Conservation (phyloP, 2,329 filamentous ascomycete genomes). For the Elsinoe ampelina region DNA sequence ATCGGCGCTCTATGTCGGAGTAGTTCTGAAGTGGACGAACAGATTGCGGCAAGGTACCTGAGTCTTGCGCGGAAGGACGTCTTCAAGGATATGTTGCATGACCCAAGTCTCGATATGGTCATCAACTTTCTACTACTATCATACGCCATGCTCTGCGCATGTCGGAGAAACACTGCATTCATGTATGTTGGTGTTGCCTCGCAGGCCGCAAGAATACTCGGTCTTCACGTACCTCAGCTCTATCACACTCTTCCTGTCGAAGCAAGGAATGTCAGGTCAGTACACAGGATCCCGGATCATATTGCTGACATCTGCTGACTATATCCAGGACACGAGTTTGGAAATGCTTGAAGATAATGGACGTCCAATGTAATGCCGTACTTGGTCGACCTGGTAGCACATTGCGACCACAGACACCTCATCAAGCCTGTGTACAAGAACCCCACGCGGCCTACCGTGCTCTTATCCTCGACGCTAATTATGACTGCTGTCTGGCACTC, state of each 20-base stretch:
- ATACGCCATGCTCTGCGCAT: conserved; percentile 51
- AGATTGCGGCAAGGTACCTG: conserved; percentile 35
- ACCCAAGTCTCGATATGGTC: conserved; percentile 46
- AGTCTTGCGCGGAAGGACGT: conserved; percentile 40
- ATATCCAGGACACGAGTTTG: conserved; percentile 33
- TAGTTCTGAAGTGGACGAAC: background rate
- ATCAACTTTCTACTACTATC: conserved; percentile 48
- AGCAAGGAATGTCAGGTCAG: conserved; percentile 15
- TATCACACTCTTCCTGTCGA: conserved; percentile 12
- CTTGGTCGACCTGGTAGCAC: conserved; percentile 36
- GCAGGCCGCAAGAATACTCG: conserved; percentile 48
- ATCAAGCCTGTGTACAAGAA: background rate
- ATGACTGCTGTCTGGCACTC: background rate
- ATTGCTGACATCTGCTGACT: background rate
- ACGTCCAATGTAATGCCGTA: conserved; percentile 41
- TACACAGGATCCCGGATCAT: background rate
- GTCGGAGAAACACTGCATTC: conserved; percentile 51
- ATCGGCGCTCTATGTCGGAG: conserved; percentile 43
- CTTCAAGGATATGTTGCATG: conserved; percentile 44
- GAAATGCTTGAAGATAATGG: conserved; percentile 41
- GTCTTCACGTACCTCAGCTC: conserved; percentile 37
- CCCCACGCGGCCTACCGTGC: background rate
- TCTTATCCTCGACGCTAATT: background rate
- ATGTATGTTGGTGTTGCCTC: conserved; percentile 55
- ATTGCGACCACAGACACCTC: conserved; percentile 14